These are phyloP conservation scores for Phyllosticta citribraziliensis DNA, from an alignment of 2,329 filamentous ascomycete species.

Conservation along the genomic window DNA sequence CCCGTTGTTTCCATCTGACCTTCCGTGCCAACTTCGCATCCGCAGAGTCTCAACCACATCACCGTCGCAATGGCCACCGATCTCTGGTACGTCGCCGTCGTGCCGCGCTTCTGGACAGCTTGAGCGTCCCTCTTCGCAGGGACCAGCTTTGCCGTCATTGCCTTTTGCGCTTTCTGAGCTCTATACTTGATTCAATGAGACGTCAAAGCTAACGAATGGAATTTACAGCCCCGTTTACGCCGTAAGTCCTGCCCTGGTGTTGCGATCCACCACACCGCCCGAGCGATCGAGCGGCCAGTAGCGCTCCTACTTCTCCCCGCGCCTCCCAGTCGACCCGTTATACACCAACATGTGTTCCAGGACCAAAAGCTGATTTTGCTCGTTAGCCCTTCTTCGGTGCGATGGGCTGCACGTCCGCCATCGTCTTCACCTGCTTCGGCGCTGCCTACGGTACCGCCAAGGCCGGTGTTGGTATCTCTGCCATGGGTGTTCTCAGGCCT, in stretches of 20 bases:
- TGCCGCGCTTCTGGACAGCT: conserved; percentile 15
- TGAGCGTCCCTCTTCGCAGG: background rate
- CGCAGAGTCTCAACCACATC: conserved; percentile 7
- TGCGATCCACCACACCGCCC: background rate
- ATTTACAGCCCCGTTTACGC: conserved; percentile 82
- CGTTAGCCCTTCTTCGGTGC: conserved; percentile 83
- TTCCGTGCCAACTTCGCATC: conserved; percentile 13
- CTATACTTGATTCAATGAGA: background rate
- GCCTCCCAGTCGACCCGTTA: background rate
- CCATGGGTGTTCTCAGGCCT: conserved; percentile 95
- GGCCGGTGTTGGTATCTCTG: conserved; percentile 95
- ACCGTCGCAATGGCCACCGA: conserved; percentile 62
- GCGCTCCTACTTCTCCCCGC: conserved; percentile 10
- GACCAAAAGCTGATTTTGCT: conserved; percentile 16
- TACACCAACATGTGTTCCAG: background rate
- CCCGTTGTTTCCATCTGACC: conserved; percentile 12
- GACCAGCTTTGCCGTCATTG: conserved; percentile 7
- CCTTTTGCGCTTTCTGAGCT: background rate
- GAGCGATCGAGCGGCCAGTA: conserved; percentile 12
- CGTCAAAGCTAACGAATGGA: conserved; percentile 35
- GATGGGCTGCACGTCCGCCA: conserved; percentile 91
- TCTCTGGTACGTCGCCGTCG: conserved; percentile 59
- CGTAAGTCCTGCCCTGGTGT: conserved; percentile 56
- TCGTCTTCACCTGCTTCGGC: conserved; percentile 93
- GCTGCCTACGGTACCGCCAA: conserved; percentile 98